A percentile compares a stretch with the other conserved stretches of the same genome.
phyloP scores from a whole-genome alignment of 2,329 filamentous ascomycete species.

The Salinomyces thailandicus region DNA sequence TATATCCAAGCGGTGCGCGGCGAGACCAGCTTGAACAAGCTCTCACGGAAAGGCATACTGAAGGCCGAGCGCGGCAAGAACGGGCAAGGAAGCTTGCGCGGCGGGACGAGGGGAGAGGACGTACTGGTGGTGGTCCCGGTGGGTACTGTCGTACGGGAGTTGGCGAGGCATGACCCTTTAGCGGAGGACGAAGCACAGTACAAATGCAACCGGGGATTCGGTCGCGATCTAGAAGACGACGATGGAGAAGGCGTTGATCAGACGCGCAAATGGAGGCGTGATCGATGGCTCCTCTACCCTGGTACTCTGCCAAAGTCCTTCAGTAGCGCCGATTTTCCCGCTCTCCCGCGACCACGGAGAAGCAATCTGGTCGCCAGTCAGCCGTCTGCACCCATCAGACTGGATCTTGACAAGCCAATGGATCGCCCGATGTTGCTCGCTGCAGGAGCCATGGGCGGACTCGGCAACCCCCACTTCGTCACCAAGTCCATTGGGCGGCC shows the following conservation, averaged over 20 bases:
- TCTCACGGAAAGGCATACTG: constrained; percentile 64
- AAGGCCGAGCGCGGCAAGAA: constrained; percentile 67
- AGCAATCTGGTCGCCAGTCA: constrained; percentile 54
- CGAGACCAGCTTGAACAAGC: constrained; percentile 86
- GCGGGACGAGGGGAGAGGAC: constrained; percentile 76
- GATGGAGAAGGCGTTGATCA: constrained; percentile 31
- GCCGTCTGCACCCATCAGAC: constrained; percentile 57
- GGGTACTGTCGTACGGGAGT: constrained; percentile 78
- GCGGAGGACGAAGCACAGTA: constrained; percentile 49
- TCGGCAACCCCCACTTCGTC: constrained; percentile 90
- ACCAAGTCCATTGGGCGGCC: constrained; percentile 64
- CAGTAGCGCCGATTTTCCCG: constrained; percentile 47
- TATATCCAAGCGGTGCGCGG: constrained; percentile 90
- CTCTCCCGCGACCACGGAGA: constrained; percentile 44
- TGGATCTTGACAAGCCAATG: constrained; percentile 56
- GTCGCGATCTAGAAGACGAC: constrained; percentile 19
- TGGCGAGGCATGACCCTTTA: constrained; percentile 66
- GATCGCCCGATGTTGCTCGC: constrained; percentile 75
- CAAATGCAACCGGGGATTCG: constrained; percentile 22
- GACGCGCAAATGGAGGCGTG: constrained; percentile 38
- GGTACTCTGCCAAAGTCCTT: constrained; percentile 65
- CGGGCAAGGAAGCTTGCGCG: constrained; percentile 61
- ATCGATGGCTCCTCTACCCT: constrained; percentile 82
- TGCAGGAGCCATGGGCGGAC: constrained; percentile 75
- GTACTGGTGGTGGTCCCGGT: constrained; percentile 83